phyloP scores from a whole-genome alignment of 1,284 basidiomycete genomes.

The Ceratobasidium sp. region DNA sequence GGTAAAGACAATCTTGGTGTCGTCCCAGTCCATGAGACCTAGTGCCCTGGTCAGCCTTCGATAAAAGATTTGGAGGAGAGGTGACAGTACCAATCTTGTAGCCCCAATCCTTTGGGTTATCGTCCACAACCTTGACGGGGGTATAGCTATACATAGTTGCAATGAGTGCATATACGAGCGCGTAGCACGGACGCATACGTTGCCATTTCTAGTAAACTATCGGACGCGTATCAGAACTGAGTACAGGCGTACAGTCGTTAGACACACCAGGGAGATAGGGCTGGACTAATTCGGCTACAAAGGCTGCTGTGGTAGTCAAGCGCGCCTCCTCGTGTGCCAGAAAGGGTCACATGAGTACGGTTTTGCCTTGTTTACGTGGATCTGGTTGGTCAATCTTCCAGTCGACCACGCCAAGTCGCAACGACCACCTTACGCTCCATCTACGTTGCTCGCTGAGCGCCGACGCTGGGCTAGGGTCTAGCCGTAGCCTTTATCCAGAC shows the following conservation, averaged over 20 bases:
- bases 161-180: neutral
- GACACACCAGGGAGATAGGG: neutral
- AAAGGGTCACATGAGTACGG: slow-evolving; percentile 3
- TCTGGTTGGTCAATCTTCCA: neutral
- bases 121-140: slow-evolving; percentile 20
- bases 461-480: neutral
- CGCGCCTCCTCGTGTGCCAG: neutral
- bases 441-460: neutral
- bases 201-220: slow-evolving; percentile 6
- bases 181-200: neutral
- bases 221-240: neutral
- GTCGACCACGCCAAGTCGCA: neutral
- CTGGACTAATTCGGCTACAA: neutral
- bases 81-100: slow-evolving; percentile 39
- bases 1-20: slow-evolving; percentile 43
- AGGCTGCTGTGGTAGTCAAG: slow-evolving; percentile 26
- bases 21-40: slow-evolving; percentile 42
- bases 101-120: slow-evolving; percentile 42
- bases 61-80: neutral
- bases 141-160: slow-evolving; percentile 36
- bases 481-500: neutral
- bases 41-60: neutral
- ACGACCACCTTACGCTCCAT: slow-evolving; percentile 22
- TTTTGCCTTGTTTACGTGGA: slow-evolving; percentile 13
- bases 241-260: neutral